phyloP scores from a whole-genome alignment of 2,329 filamentous ascomycete genomes.

The Xylaria sp. region DNA sequence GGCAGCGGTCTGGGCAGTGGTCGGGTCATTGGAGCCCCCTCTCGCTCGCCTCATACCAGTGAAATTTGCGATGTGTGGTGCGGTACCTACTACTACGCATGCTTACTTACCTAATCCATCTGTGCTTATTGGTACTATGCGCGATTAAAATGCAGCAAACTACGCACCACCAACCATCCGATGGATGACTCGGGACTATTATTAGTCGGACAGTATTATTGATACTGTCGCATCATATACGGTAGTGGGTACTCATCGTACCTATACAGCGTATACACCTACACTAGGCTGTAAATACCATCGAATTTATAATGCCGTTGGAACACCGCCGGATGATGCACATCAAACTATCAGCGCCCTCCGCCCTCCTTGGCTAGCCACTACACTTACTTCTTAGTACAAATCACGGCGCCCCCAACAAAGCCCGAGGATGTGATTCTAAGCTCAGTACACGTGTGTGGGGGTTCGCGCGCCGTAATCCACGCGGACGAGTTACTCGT shows the following conservation, averaged over 20 bases:
- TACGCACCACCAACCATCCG: conserved; percentile 9
- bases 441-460: conserved; percentile 11
- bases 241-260: conserved; percentile 21
- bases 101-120: conserved; percentile 4
- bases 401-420: background rate
- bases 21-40: background rate
- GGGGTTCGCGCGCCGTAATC: conserved; percentile 3
- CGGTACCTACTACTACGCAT: background rate
- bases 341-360: conserved; percentile 13
- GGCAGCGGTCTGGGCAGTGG: background rate
- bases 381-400: conserved; percentile 5
- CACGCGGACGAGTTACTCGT: conserved; percentile 31
- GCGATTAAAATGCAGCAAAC: conserved; percentile 38
- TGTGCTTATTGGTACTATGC: conserved; percentile 27
- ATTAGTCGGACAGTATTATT: conserved; percentile 17
- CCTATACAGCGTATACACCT: conserved; percentile 1
- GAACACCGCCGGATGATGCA: conserved; percentile 28
- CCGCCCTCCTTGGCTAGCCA: background rate
- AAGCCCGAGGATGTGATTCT: background rate
- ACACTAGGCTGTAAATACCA: conserved; percentile 1
- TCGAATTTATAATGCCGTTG: conserved; percentile 16
- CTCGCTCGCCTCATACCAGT: background rate
- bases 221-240: conserved; percentile 19
- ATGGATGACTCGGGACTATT: conserved; percentile 22
- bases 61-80: background rate